Base-by-base conservation (phyloP, 768 basidiomycete genomes). In the Atractiella rhizophila region DNA sequence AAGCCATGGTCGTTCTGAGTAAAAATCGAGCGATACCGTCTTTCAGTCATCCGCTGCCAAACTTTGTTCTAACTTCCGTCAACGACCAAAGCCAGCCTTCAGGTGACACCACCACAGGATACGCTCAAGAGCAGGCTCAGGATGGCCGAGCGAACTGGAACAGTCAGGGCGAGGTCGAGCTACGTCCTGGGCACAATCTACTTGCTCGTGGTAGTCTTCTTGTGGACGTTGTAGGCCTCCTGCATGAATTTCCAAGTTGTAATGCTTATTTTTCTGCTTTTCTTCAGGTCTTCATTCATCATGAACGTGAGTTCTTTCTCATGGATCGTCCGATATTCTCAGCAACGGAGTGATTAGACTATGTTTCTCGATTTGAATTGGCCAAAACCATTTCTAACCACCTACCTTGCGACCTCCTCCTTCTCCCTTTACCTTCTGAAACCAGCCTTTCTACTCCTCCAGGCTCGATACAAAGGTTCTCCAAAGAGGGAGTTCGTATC, bases 161-260 rank as follows among this genome's bases (percentile, higher is more conserved):
- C 11, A 11, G 29, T 30, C 11, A 11, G 29, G 16, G 29, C 29
- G 29, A 11, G 11, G 29, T 30, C 16, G 29, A 16, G 29, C n/a
- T n/a, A n/a, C n/a, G n/a, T n/a, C 29, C 11, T 30, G 29, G 16
- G 29, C 29, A 30, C 11, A 30, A 30, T 16, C 11, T 33, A 42
- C 15, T 34, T 46, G 5, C 35, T 46, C n/a, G 36, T 33, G 40
- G 45, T 46, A 6, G 42, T 46, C 8, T 32, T 79, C 27, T 66
- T 91, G 11, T 94, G 86, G 86, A 88, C 85, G 13, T 60, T 66
- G 10, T 77, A 76, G 35, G 86, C 75, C 57, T 82, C 67, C 78
- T 74, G 49, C 31, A 45, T 23, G 15, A 18, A 29, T 27, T 43
- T 15, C 15, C 16, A 26, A 13, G 30, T 23, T 15, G 28, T n/a